Evolutionary conservation across 345 rosid genomes (phyloP).

Genomic region (Eucalyptus lansdowneana): DNA sequence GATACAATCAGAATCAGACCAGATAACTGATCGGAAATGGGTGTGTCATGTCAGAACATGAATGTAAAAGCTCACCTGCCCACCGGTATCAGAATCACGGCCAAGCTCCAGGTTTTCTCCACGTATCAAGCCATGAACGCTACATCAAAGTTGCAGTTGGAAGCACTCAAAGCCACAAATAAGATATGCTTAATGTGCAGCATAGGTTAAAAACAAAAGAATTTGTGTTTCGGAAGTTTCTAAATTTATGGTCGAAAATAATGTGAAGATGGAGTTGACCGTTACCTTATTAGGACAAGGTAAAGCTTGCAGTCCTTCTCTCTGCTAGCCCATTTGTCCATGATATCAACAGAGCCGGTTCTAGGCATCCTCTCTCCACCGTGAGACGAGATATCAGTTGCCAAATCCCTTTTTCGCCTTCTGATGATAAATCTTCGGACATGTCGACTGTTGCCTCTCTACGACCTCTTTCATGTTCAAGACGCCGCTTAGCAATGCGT

Average conservation of each 20-base stretch:
- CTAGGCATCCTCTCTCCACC: constrained; percentile 34
- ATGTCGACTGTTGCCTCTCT: constrained; percentile 45
- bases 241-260: neutral
- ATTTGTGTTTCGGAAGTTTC: neutral
- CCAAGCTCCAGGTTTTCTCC: constrained; percentile 48
- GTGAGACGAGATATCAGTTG: constrained; percentile 16
- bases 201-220: neutral
- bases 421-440: constrained; percentile 38
- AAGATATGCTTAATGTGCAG: neutral
- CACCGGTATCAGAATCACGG: constrained; percentile 31
- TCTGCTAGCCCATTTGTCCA: constrained; percentile 34
- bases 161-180: neutral
- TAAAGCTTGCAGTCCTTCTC: constrained; percentile 15
- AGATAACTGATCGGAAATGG: neutral
- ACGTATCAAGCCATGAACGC: constrained; percentile 31
- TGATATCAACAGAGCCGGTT: constrained; percentile 25
- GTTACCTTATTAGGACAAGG: constrained; percentile 23
- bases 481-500: constrained; percentile 21
- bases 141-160: neutral
- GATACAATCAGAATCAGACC: neutral
- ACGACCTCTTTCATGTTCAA: constrained; percentile 42
- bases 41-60: neutral
- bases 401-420: constrained; percentile 39
- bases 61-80: neutral
- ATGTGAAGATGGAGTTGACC: neutral